Evolutionary conservation across 75 land plant genomes (phyloP), one percentile per base, ranked within the genome.

Genomic region (Isoetes taiwanensis): DNA sequence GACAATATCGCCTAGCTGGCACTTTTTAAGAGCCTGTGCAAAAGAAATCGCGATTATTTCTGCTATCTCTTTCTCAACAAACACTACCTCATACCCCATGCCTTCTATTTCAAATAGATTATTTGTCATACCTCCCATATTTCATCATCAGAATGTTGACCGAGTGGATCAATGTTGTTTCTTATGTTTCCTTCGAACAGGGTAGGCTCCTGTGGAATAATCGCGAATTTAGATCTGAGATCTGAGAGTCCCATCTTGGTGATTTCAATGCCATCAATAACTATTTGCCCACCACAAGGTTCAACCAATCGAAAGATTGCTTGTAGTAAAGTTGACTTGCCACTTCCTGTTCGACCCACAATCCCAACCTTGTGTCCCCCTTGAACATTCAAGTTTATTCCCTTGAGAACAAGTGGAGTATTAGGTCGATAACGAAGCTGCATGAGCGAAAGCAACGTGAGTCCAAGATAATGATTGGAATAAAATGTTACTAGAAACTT

Each of bases 161-260:
- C 97, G 73, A 80, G 68, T 4, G 97, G 97, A 43, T 90, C 97
- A 39, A 90, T 65, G 61, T 90, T 90, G 78, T 79, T 80, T 57
- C 97, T 64, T 2, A 90, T 82, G 10, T 86, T 90, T 43, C 97
- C 97, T 65, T 90, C 97, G 59, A 90, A 90, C 25, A 90, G 87
- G 32, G 83, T 86, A 28, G 97, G 97, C 56, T 90, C 97, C 68
- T 90, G 97, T 17, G 97, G 97, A 50, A 90, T 90, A 58, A 90
- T 90, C 8, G 93, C 86, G 55, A 82, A 80, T 6, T 81, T 73
- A 17, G 97, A 90, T 46, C 97, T 71, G 21, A 90, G 68, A 62
- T 90, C 93, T 65, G 74, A 76, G 37, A 90, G 84, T 14, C 97
- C 97, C 19, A 90, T 39, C 24, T 35, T 66, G 39, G 72, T 58